Conservation (phyloP, 169 alveolate species). For the Babesia microti region DNA sequence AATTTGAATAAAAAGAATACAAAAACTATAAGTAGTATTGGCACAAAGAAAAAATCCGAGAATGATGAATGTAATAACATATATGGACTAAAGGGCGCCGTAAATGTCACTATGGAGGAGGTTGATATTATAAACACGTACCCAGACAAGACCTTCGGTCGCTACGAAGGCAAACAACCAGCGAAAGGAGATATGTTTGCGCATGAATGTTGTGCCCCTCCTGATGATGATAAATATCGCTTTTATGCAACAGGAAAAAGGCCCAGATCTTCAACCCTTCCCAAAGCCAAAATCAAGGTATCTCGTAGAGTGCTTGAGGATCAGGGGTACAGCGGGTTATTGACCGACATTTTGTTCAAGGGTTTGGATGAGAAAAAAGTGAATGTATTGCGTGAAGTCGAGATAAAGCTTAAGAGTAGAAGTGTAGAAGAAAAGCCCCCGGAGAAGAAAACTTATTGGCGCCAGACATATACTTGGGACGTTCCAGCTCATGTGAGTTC, state of each 20-base stretch:
- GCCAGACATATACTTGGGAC: too few species aligned
- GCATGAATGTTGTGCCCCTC: too few species aligned
- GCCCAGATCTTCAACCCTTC: slow-evolving; percentile 1
- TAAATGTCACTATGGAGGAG: too few species aligned
- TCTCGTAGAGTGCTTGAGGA: slow-evolving; percentile 9
- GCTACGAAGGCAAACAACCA: slow-evolving; percentile 18
- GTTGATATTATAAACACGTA: too few species aligned
- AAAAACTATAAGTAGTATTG: background rate
- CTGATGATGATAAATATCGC: slow-evolving; percentile 5
- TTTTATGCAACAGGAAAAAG: slow-evolving; percentile 23
- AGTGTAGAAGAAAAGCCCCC: too few species aligned
- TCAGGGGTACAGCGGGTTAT: slow-evolving; percentile 26
- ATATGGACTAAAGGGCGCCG: slow-evolving; percentile 1
- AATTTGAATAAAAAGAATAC: background rate
- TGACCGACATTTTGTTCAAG: slow-evolving; percentile 14
- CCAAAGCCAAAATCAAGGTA: background rate
- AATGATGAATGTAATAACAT: slow-evolving; percentile 3
- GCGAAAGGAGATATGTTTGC: slow-evolving; percentile 7
- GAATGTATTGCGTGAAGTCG: slow-evolving; percentile 19
- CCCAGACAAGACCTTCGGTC: slow-evolving; percentile 21
- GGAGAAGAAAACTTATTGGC: too few species aligned
- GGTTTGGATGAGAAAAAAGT: slow-evolving; percentile 7
- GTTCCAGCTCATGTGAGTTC: too few species aligned
- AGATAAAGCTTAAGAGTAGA: slow-evolving; percentile 26
- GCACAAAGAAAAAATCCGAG: background rate